Evolutionary conservation across 805 yeast genomes (phyloP).

Genomic region (Zygoascus flipseniorum): DNA sequence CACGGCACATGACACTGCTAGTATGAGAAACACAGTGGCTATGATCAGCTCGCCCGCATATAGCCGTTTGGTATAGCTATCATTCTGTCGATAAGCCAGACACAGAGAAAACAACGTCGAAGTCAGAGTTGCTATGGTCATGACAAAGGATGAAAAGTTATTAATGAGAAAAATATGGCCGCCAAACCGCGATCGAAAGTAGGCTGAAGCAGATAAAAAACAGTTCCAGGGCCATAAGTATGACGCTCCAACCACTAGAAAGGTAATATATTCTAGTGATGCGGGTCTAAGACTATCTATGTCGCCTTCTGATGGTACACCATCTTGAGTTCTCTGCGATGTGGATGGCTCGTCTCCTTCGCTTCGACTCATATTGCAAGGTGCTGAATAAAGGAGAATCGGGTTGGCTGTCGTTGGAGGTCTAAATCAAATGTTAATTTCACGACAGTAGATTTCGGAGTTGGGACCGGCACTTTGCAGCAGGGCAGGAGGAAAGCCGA

Average conservation of each 20-base stretch:
- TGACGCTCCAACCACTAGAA: conserved; percentile 64
- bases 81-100: conserved; percentile 61
- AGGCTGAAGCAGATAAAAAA: conserved; percentile 76
- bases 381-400: no score
- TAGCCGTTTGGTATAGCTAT: conserved; percentile 49
- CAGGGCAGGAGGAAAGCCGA: no score
- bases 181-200: conserved; percentile 56
- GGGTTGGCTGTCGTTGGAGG: no score
- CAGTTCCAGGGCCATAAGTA: conserved; percentile 97
- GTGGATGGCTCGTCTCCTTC: no score
- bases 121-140: conserved; percentile 72
- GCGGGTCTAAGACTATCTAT: neutral
- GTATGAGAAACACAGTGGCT: conserved; percentile 44
- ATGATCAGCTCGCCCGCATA: conserved; percentile 53
- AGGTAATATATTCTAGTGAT: conserved; percentile 42
- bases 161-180: conserved; percentile 29
- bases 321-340: no score
- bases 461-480: no score
- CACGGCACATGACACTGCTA: conserved; percentile 41
- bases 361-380: no score
- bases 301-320: no score
- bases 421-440: no score
- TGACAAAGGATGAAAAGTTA: conserved; percentile 75
- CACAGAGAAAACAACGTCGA: conserved; percentile 52
- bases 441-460: no score